A percentile compares a stretch with the other conserved stretches of the same genome.
Evolutionary conservation across 495 filamentous ascomycete species (phyloP).

Genomic region (Viridothelium virens): DNA sequence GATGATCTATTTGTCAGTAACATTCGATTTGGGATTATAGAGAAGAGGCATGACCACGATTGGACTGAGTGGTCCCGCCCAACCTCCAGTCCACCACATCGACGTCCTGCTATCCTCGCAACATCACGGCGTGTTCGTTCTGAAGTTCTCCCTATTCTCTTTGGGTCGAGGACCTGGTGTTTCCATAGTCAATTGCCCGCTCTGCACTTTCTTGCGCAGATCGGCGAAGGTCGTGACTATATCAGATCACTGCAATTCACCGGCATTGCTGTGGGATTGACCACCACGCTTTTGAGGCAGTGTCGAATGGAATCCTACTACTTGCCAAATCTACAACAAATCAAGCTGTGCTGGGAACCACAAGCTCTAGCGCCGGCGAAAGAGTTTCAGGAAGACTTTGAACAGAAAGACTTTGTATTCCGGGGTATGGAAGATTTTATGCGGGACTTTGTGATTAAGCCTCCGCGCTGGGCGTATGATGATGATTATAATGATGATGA

Average conservation of each 20-base stretch:
- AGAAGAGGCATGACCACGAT: neutral
- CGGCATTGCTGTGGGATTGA: neutral
- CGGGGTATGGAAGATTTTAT: neutral
- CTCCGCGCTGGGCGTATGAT: neutral
- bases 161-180: neutral
- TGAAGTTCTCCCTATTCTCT: neutral
- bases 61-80: neutral
- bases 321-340: neutral
- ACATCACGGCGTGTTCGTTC: neutral
- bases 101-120: neutral
- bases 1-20: neutral
- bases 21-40: neutral
- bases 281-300: neutral
- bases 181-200: neutral
- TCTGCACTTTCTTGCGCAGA: neutral
- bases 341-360: neutral
- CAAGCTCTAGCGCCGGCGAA: neutral
- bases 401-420: neutral
- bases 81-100: neutral
- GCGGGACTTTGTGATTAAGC: neutral
- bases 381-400: neutral
- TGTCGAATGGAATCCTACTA: neutral
- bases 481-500: neutral
- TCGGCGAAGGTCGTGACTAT: neutral
- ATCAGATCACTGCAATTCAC: neutral